These are phyloP conservation scores for Amauroascus verrucosus DNA, from an alignment of 2,329 filamentous ascomycete genomes.

Conservation along the genomic window DNA sequence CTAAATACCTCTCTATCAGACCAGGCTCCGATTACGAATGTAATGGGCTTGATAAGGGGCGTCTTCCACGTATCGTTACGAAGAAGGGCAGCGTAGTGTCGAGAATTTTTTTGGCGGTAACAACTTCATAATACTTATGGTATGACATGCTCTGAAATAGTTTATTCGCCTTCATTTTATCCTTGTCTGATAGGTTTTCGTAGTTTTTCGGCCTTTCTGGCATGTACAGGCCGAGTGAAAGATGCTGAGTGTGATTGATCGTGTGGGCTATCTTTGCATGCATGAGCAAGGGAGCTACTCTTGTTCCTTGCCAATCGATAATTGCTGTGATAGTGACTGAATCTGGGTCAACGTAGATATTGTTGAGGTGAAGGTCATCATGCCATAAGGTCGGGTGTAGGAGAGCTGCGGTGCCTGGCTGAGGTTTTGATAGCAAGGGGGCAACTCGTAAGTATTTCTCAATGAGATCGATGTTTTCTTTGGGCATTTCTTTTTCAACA, in stretches of 20 bases:
- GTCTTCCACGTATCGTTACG: conserved; percentile 1
- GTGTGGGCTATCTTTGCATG: conserved; percentile 19
- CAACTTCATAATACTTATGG: conserved; percentile 4
- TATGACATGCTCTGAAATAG: not conserved
- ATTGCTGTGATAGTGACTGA: conserved; percentile 20
- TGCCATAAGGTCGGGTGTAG: conserved; percentile 27
- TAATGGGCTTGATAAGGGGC: conserved; percentile 4
- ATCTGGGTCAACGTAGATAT: conserved; percentile 29
- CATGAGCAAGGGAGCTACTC: conserved; percentile 22
- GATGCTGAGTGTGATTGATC: conserved; percentile 2
- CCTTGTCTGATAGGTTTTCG: not conserved
- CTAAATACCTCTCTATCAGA: conserved; percentile 6
- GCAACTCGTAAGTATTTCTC: not conserved
- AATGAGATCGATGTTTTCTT: not conserved
- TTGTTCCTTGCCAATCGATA: conserved; percentile 37
- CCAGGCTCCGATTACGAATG: not conserved
- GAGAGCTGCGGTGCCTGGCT: not conserved
- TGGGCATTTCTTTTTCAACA: not conserved
- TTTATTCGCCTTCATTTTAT: not conserved
- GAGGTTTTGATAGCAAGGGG: not conserved
- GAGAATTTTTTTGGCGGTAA: not conserved
- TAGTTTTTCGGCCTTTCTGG: not conserved
- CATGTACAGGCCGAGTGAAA: not conserved
- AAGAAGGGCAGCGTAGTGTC: conserved; percentile 1
- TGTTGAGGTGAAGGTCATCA: conserved; percentile 32